Conservation (phyloP, 257 asterid species). For the Scutellaria barbata region DNA sequence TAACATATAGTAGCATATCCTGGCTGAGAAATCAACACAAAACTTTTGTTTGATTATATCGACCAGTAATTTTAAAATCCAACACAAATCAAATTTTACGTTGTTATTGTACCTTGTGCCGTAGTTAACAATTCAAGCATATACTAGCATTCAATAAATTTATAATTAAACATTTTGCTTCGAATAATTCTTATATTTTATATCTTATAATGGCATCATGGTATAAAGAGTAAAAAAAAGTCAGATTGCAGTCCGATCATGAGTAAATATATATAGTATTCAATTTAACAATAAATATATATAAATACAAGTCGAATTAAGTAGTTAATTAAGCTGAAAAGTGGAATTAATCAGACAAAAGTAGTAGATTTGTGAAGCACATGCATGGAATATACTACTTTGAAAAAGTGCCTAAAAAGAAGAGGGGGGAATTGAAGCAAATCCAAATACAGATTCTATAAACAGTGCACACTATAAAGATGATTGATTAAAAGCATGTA, state of each 20-base stretch:
- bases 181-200: too few relatives aligned
- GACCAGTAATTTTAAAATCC: background rate
- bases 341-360: background rate
- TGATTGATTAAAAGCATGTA: slow-evolving; percentile 14
- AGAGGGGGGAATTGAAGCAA: slow-evolving; percentile 33
- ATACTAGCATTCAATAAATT: too few relatives aligned
- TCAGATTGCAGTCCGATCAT: too few relatives aligned
- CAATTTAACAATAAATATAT: too few relatives aligned
- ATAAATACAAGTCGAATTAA: background rate
- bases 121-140: background rate
- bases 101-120: background rate
- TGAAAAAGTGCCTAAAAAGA: slow-evolving; percentile 35
- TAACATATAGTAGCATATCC: background rate
- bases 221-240: too few relatives aligned
- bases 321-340: background rate
- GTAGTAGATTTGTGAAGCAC: slow-evolving; percentile 10
- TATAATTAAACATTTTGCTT: too few relatives aligned
- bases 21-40: slow-evolving; percentile 32
- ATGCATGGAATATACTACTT: slow-evolving; percentile 26
- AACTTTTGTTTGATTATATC: slow-evolving; percentile 27
- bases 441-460: slow-evolving; percentile 42
- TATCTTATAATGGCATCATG: too few relatives aligned
- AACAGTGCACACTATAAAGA: slow-evolving; percentile 6
- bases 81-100: slow-evolving; percentile 21
- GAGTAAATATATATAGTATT: too few relatives aligned